phyloP scores from a whole-genome alignment of 352 stramenopile species.

The Globisporangium carolinianum region DNA sequence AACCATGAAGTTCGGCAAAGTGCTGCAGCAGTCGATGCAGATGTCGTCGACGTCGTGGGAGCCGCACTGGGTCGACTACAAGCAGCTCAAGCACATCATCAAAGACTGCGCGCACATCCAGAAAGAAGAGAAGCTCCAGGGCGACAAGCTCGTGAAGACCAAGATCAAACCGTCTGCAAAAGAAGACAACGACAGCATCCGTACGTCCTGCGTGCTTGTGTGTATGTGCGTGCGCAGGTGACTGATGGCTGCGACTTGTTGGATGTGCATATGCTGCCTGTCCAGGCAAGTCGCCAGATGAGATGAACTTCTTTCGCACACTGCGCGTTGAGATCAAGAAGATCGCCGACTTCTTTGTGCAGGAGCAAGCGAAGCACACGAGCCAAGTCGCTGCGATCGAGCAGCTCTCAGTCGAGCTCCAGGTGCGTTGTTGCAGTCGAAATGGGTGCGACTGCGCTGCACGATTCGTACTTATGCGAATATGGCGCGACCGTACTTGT shows the following conservation, averaged over 20 bases:
- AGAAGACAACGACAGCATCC: slow-evolving; percentile 84
- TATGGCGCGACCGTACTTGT: not conserved
- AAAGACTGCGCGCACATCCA: slow-evolving; percentile 86
- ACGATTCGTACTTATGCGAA: no score
- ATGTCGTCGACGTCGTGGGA: slow-evolving; percentile 76
- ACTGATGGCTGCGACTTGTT: no score
- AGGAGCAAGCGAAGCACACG: slow-evolving; percentile 71
- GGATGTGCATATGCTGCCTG: no score
- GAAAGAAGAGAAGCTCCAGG: slow-evolving; percentile 81
- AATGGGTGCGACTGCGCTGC: no score
- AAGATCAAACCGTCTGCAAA: slow-evolving; percentile 77
- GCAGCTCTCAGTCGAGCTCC: slow-evolving; percentile 48
- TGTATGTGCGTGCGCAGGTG: no score
- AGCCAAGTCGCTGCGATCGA: slow-evolving; percentile 61
- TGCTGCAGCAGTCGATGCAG: slow-evolving; percentile 82
- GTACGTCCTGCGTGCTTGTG: slow-evolving; percentile 29
- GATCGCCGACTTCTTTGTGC: slow-evolving; percentile 81
- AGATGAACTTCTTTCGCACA: slow-evolving; percentile 87
- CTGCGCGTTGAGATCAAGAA: slow-evolving; percentile 81
- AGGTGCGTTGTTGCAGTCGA: slow-evolving; percentile 24
- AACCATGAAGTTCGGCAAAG: slow-evolving; percentile 86
- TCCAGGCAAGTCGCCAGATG: slow-evolving; percentile 70
- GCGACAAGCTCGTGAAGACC: slow-evolving; percentile 62
- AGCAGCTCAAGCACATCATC: slow-evolving; percentile 86
- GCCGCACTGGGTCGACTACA: slow-evolving; percentile 82